Percentiles rank a stretch among this genome's conserved stretches.
phyloP scores from a whole-genome alignment of 1,139 yeast species.

The Scheffersomyces cryptocercus region DNA sequence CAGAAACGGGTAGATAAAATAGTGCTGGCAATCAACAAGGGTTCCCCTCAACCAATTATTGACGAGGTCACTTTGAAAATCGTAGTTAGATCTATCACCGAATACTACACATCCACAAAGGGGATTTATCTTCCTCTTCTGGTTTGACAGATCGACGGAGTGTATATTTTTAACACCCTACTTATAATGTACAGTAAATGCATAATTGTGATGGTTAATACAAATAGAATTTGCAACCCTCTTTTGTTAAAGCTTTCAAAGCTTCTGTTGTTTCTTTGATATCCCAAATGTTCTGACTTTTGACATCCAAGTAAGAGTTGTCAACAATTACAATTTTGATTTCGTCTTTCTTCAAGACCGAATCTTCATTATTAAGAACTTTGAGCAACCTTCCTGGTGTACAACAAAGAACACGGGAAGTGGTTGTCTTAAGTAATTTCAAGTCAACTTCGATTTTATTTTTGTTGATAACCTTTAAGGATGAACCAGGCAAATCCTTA shows the following conservation, averaged over 20 bases:
- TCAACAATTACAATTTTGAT: slow-evolving; percentile 63
- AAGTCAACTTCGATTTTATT: slow-evolving; percentile 63
- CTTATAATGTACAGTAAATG: not conserved
- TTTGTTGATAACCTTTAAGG: slow-evolving; percentile 66
- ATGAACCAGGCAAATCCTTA: slow-evolving; percentile 53
- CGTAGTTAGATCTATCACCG: slow-evolving; percentile 25
- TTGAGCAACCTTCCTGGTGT: slow-evolving; percentile 65
- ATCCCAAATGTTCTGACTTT: slow-evolving; percentile 67
- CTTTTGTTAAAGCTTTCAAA: slow-evolving; percentile 40
- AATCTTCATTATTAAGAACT: slow-evolving; percentile 43
- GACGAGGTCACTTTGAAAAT: slow-evolving; percentile 15
- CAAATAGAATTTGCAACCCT: slow-evolving; percentile 51
- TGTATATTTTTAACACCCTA: not conserved
- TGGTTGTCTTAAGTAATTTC: slow-evolving; percentile 48
- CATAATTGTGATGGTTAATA: slow-evolving; percentile 27
- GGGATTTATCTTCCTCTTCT: slow-evolving; percentile 38
- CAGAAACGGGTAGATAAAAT: not conserved
- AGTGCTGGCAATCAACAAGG: too few relatives aligned
- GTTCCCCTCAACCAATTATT: slow-evolving; percentile 3
- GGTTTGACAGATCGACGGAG: slow-evolving; percentile 11
- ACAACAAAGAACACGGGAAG: slow-evolving; percentile 57
- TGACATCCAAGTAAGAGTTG: slow-evolving; percentile 61
- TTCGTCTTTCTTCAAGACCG: slow-evolving; percentile 44
- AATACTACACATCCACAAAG: slow-evolving; percentile 32
- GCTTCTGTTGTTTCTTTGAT: slow-evolving; percentile 45